Percentiles rank a stretch among this genome's conserved stretches.
Conservation (phyloP, 345 rosid genomes). For the Dimocarpus longan region DNA sequence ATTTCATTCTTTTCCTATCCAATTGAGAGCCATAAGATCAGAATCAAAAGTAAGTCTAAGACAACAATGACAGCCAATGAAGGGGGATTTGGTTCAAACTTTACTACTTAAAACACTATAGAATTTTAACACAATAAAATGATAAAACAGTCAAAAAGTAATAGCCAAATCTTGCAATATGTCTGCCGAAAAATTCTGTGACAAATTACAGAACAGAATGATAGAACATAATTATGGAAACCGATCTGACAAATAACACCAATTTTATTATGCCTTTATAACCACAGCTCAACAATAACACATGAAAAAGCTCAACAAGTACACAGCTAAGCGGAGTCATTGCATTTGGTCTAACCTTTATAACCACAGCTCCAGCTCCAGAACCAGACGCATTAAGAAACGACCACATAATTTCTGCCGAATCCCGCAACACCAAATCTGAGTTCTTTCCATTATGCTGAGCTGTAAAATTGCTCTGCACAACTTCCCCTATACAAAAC, state of each 20-base stretch:
- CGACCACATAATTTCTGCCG: constrained; percentile 2
- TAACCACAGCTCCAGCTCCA: not conserved
- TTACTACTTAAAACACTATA: too few species aligned
- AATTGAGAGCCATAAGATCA: not conserved
- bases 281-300: too few species aligned
- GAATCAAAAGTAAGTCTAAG: not conserved
- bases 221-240: not conserved
- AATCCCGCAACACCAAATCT: not conserved
- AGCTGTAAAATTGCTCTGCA: not conserved
- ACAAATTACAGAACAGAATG: not conserved
- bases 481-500: not conserved
- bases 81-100: not conserved
- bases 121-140: not conserved
- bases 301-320: not conserved
- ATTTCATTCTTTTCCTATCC: constrained; percentile 14
- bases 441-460: not conserved
- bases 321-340: not conserved
- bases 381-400: not conserved
- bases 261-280: too few species aligned
- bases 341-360: constrained; percentile 5
- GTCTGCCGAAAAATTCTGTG: not conserved
- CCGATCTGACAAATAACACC: not conserved
- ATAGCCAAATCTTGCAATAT: not conserved
- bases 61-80: not conserved
- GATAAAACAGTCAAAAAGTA: not conserved